Evolutionary conservation across 345 rosid species (phyloP).

Genomic region (Raphanus sativus): DNA sequence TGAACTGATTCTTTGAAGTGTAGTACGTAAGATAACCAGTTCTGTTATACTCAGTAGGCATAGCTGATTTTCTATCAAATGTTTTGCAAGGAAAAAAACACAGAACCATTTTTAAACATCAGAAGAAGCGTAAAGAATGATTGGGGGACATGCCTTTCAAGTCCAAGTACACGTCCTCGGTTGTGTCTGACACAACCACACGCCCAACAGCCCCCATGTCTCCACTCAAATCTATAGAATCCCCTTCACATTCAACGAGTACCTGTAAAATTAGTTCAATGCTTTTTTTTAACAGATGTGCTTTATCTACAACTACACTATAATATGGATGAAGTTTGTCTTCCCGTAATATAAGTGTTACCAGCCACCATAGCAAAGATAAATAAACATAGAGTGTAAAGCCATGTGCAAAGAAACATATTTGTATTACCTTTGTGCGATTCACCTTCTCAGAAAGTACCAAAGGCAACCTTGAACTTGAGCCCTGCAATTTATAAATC

Average conservation of each 20-base stretch:
- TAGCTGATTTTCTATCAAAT: constrained; percentile 6
- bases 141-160: constrained; percentile 65
- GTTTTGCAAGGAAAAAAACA: neutral
- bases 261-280: constrained; percentile 53
- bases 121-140: neutral
- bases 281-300: neutral
- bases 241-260: constrained; percentile 94
- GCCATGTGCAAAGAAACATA: constrained; percentile 15
- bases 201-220: constrained; percentile 98
- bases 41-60: neutral
- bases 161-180: constrained; percentile 70
- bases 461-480: constrained; percentile 78
- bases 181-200: constrained; percentile 64
- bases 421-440: constrained; percentile 67
- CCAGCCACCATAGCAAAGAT: constrained; percentile 4
- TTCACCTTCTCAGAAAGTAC: constrained; percentile 89
- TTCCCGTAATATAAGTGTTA: neutral
- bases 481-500: constrained; percentile 50
- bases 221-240: constrained; percentile 91
- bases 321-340: neutral
- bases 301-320: neutral
- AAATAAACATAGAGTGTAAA: neutral
- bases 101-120: neutral
- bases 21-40: neutral
- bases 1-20: neutral